phyloP scores from a whole-genome alignment of 306 rosid genomes.

The Oemleria cerasiformis region DNA sequence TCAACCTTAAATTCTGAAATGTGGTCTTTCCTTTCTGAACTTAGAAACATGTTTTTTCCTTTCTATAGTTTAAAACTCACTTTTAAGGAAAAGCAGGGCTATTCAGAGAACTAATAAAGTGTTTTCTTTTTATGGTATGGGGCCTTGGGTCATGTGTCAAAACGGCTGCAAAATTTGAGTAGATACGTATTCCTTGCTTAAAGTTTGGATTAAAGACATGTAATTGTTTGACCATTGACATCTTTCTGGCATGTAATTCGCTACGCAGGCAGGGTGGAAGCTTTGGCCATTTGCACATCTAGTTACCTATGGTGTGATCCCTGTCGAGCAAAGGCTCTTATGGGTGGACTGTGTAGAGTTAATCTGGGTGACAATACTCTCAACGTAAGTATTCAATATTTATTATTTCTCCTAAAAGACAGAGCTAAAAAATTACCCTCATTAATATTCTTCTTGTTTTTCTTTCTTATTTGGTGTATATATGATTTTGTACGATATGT shows the following conservation, averaged over 20 bases:
- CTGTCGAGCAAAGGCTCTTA: constrained; percentile 90
- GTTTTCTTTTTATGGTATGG: background rate
- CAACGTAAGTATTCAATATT: constrained; percentile 59
- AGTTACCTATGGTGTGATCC: constrained; percentile 86
- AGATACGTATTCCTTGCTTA: background rate
- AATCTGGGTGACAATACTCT: constrained; percentile 95
- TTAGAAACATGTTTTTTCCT: background rate
- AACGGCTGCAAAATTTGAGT: background rate
- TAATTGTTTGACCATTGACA: constrained; percentile 3
- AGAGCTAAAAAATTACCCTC: background rate
- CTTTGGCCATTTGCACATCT: constrained; percentile 99
- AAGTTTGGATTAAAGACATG: background rate
- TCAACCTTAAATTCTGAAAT: background rate
- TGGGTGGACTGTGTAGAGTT: constrained; percentile 96
- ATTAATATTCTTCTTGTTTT: constrained; percentile 1
- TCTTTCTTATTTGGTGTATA: background rate
- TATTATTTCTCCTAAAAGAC: constrained; percentile 9
- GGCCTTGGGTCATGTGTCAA: background rate
- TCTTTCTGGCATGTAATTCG: constrained; percentile 20
- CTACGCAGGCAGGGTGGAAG: constrained; percentile 92
- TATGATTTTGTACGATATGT: background rate
- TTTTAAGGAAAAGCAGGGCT: background rate
- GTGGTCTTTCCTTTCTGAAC: background rate
- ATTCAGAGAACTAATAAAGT: background rate
- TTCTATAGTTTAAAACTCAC: background rate